Base-by-base conservation (phyloP, 2,329 filamentous ascomycete species). In the Verticillium nubilum region DNA sequence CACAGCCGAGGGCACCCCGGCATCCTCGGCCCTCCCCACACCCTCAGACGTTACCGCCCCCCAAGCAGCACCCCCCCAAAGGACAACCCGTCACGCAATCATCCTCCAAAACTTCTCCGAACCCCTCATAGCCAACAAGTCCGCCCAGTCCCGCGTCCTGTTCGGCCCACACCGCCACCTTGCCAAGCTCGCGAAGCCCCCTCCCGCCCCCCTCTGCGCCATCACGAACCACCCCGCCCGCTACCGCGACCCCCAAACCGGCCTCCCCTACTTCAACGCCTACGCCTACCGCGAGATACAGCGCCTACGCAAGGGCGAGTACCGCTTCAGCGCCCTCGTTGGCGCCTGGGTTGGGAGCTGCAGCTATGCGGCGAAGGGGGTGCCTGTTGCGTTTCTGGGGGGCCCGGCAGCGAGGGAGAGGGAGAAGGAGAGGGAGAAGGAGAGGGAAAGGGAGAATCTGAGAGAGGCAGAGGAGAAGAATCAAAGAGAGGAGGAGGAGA, bases 161-260 rank as follows among this genome's bases (percentile, higher is more conserved):
- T 86, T 86, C 66, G 82, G 81, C 53, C 42, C 42, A n/a, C 58
- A 59, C 26, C 76, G 81, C 60, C 84, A 83, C 66, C 86, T 86
- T 82, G 78, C 67, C 65, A 83, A 78, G 63, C 78, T 86, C 47
- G 72, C 77, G 26, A 86, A 85, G 68, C 82, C 80, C 19, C 70
- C 80, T 3, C 76, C 80, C 15, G 69, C 73, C 1, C 76, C 82
- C 17, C 78, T 88, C 31, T 99, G 95, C 72, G 88, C 87, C 55
- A 93, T 98, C 69, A 97, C 92, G 1, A 89, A 88, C 67, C 84
- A 88, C 58, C 85, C 88, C 4, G 95, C 94, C 13, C 86, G 86
- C 58, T 98, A 96, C 73, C 85, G 87, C 26, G 95, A 99, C 72
- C 91, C 92, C 0, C 83, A 85, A 65, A 98, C 94, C 0, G 90